Base-by-base conservation (phyloP, 371 early-diverging fungal genomes). In the Smittium culicis region DNA sequence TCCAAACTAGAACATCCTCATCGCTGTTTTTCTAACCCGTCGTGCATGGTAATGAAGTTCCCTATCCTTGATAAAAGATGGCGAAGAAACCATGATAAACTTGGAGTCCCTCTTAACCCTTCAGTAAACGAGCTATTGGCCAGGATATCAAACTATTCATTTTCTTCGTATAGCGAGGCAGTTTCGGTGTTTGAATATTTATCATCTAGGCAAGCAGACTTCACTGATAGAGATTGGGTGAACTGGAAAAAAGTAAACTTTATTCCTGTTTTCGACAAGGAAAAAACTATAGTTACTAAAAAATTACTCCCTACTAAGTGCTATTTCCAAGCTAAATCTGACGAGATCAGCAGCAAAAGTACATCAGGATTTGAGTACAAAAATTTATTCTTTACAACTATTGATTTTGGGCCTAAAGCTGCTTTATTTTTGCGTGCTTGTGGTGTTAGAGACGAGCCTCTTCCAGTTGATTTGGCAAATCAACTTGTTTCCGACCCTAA, bases 401-500 rank as follows among this genome's bases (percentile, higher is more conserved):
- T 89, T 59, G 85, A 88, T 71, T 93, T 90, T 78, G 91, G 91
- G 0, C 65, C 75, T 0, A 57, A 74, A 0, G 90, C 89, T 5
- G 87, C 90, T 68, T 72, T 81, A 24, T 94, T 94, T 67, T 73
- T 94, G 54, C 82, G 87, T 20, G 79, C 86, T 0, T 93, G 93
- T 68, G 95, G 95, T 57, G 91, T 92, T 35, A 86, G 86, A 65
- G 87, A 90, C 61, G 91, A 91, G 58, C 95, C 93, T 0, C 81
- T 87, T 0, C 86, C 89, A 0, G 68, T 81, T 0, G 93, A 93
- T 62, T 66, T 93, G 32, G 86, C 92, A 0, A 75, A 80, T 3
- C 80, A 85, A 72, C 73, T 94, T 2, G 84, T 88, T 0, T 79
- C 82, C 16, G 77, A 86, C 20, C 92, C 93, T 1, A 75, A 79